Evolutionary conservation across 192 early-diverging fungal genomes (phyloP).

Genomic region (Coemansia aciculifera): DNA sequence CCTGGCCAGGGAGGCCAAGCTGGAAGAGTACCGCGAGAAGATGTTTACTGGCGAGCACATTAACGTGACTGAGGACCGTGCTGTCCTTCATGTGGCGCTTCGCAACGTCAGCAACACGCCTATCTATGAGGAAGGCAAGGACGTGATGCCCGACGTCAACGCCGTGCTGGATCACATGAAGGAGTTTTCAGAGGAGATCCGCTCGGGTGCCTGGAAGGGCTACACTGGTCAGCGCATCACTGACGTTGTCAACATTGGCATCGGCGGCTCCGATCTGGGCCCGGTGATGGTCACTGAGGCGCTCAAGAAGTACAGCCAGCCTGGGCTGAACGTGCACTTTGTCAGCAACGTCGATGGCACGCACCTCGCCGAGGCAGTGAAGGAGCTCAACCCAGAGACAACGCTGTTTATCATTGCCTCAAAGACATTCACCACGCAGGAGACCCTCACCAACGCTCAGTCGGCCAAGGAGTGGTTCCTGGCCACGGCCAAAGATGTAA

Average conservation of each 20-base stretch:
- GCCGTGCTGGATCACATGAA: conserved; percentile 93
- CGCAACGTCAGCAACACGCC: conserved; percentile 84
- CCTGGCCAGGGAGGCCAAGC: conserved; percentile 79
- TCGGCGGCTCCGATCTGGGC: conserved; percentile 96
- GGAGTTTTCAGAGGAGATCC: conserved; percentile 76
- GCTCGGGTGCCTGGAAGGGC: conserved; percentile 91
- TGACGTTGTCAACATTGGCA: conserved; percentile 97
- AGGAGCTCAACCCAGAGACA: conserved; percentile 81
- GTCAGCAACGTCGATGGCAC: conserved; percentile 99
- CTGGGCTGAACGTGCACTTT: conserved; percentile 85
- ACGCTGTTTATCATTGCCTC: conserved; percentile 94
- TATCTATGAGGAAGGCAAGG: conserved; percentile 82
- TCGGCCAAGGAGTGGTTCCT: conserved; percentile 96
- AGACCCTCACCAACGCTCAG: conserved; percentile 95
- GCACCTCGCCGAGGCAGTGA: conserved; percentile 91
- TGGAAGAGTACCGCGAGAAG: conserved; percentile 83
- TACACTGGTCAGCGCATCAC: conserved; percentile 94
- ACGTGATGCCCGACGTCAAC: conserved; percentile 96
- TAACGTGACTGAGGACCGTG: conserved; percentile 95
- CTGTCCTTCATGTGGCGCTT: conserved; percentile 94
- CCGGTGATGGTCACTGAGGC: conserved; percentile 99
- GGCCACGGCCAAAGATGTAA: conserved; percentile 72
- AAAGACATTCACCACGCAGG: conserved; percentile 99
- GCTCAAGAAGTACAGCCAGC: conserved; percentile 86
- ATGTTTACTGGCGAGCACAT: conserved; percentile 97